Base-by-base conservation (phyloP, 192 early-diverging fungal species). In the Coemansia sp. region DNA sequence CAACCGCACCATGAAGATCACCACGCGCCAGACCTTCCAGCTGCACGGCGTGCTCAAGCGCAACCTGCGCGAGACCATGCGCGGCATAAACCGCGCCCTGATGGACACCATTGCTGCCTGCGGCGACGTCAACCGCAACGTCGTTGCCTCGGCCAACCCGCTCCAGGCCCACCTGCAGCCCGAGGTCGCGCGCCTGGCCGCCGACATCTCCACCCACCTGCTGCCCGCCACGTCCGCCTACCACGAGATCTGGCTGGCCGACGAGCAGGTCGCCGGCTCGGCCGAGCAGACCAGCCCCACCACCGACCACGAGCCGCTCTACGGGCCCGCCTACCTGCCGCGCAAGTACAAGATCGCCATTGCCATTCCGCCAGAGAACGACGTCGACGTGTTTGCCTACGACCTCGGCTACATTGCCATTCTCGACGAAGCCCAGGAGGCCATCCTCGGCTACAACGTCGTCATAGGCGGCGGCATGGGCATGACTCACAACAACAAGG, bases 111-210 rank as follows among this genome's bases (percentile, higher is more conserved):
- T 98, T 50, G 96, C 96, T 44, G 96, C 96, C 53, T 98, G 96
- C 80, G 96, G 96, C 66, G 96, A 98, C 82, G 96, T 98, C 68
- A 98, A 98, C 86, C 89, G 96, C 67, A 98, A 96, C 86, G 94
- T 98, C 65, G 95, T 96, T 78, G 91, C 92, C 74, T 94, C 91
- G 75, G 92, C 95, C 64, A 93, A 94, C 78, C 94, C 94, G 74
- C 82, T 87, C 31, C 83, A 88, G 64, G 88, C 93, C 29, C 86
- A 92, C 50, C 72, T 96, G 36, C 94, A 98, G 83, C 84, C 80
- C 31, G 87, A 94, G 62, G 87, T 96, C 10, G 85, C 88, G 42
- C 83, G 89, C 36, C 93, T 98, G 66, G 82, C 90, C 9, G 76
- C 74, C 15, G 78, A 90, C 42, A 78, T 96, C 73, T 92, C 89